Evolutionary conservation across 805 yeast species (phyloP).

Genomic region (Barnettozyma californica): DNA sequence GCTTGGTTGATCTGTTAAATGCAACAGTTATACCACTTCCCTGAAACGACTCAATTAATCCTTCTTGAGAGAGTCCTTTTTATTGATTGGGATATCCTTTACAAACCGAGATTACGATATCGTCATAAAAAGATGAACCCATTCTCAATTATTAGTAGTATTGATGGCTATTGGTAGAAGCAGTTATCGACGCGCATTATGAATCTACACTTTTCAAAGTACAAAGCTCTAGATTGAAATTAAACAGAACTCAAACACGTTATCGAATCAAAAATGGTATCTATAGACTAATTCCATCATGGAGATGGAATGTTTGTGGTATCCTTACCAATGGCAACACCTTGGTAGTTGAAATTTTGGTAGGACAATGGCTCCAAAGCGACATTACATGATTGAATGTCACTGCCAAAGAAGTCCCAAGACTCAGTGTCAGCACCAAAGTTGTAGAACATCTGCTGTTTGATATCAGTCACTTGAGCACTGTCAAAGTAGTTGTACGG

Average conservation of each 20-base stretch:
- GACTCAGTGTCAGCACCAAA: slow-evolving; percentile 12
- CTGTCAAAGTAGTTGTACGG: slow-evolving; percentile 27
- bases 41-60: too few species aligned
- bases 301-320: slow-evolving; percentile 23
- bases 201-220: too few species aligned
- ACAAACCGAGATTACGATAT: too few species aligned
- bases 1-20: background rate
- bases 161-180: background rate
- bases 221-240: background rate
- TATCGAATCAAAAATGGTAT: background rate
- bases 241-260: background rate
- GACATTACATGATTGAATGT: slow-evolving; percentile 14
- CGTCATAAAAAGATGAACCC: too few species aligned
- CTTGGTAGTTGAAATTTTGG: slow-evolving; percentile 18
- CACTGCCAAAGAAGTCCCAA: slow-evolving; percentile 25
- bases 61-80: too few species aligned
- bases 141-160: too few species aligned
- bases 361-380: slow-evolving; percentile 15
- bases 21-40: too few species aligned
- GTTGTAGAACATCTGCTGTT: slow-evolving; percentile 20
- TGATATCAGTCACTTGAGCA: slow-evolving; percentile 22
- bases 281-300: background rate
- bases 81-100: too few species aligned
- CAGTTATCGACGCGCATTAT: too few species aligned
- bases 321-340: slow-evolving; percentile 18